phyloP scores from a whole-genome alignment of 2,329 filamentous ascomycete genomes.

The Colletotrichum magnum region DNA sequence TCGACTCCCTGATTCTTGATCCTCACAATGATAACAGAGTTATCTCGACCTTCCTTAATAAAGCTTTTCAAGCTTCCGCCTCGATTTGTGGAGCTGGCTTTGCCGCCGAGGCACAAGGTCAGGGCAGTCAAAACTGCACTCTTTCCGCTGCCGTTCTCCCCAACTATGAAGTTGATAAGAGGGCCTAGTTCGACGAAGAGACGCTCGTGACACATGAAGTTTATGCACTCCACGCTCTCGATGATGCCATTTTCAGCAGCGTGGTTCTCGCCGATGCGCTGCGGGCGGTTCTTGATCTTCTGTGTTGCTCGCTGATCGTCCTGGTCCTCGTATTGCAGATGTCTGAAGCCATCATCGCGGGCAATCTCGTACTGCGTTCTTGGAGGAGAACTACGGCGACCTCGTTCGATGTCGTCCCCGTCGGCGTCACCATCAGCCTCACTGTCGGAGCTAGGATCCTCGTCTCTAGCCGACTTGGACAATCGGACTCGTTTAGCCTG shows the following conservation, averaged over 20 bases:
- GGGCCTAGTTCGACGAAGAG: conserved; percentile 90
- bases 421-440: conserved; percentile 48
- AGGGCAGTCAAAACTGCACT: conserved; percentile 95
- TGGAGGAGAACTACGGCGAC: conserved; percentile 54
- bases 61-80: conserved; percentile 90
- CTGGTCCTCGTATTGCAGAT: conserved; percentile 68
- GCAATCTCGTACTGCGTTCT: conserved; percentile 74
- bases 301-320: conserved; percentile 78
- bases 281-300: conserved; percentile 66
- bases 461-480: conserved; percentile 44
- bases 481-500: conserved; percentile 54
- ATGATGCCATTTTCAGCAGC: conserved; percentile 89
- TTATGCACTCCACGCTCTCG: conserved; percentile 86
- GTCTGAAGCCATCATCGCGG: conserved; percentile 71
- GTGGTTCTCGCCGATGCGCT: conserved; percentile 74
- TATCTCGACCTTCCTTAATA: conserved; percentile 89
- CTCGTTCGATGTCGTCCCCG: conserved; percentile 47
- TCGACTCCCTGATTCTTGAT: conserved; percentile 92
- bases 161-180: conserved; percentile 97
- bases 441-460: conserved; percentile 42
- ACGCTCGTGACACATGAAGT: conserved; percentile 96
- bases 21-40: conserved; percentile 81
- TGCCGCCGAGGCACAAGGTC: conserved; percentile 94
- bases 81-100: conserved; percentile 92
- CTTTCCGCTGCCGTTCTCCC: conserved; percentile 97